Evolutionary conservation across 2,329 filamentous ascomycete species (phyloP), one percentile per base, ranked within the genome.

Genomic region (Curvularia sp.): DNA sequence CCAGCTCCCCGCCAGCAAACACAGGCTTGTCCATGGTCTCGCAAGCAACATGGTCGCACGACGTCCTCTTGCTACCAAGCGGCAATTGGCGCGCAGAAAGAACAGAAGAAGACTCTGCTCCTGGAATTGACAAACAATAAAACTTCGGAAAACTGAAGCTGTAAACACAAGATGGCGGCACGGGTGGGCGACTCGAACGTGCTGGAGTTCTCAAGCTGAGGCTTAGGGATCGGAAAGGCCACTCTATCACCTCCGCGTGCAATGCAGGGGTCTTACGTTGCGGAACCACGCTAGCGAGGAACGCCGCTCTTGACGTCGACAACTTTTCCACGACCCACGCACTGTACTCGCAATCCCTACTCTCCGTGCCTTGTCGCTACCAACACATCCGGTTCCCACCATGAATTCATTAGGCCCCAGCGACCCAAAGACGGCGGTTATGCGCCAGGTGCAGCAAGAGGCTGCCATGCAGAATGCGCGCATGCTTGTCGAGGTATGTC

Each of bases 371-470:
- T 15, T 52, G 15, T 38, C 9, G 48, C 23, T 27, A 46, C 28
- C 46, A 39, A 51, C 45, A 42, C 52, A 59, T 21, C 55, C 27
- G 28, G 23, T n/a, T 38, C 23, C 25, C 46, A 66, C 34, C 7
- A 76, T 76, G 74, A 74, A 74, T 61, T 75, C 73, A 53, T 61
- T 75, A 55, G 69, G 72, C 61, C 59, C 62, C 57, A 68, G 70
- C 66, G 79, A 82, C 72, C 73, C 79, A 32, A 82, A 82, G 65
- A 77, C 76, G 61, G 71, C 77, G 51, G 73, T 83, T 57, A 83
- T 83, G 79, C 79, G 81, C 66, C 81, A 83, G 73, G 76, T 84
- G 61, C 80, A 81, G 63, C 81, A 84, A 75, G 81, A 83, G 74
- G 78, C 80, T 54, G 82, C 82, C 49, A 77, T 84, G 64, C 74